Evolutionary conservation across 768 basidiomycete species (phyloP).

Genomic region (Coprinopsis sp.): DNA sequence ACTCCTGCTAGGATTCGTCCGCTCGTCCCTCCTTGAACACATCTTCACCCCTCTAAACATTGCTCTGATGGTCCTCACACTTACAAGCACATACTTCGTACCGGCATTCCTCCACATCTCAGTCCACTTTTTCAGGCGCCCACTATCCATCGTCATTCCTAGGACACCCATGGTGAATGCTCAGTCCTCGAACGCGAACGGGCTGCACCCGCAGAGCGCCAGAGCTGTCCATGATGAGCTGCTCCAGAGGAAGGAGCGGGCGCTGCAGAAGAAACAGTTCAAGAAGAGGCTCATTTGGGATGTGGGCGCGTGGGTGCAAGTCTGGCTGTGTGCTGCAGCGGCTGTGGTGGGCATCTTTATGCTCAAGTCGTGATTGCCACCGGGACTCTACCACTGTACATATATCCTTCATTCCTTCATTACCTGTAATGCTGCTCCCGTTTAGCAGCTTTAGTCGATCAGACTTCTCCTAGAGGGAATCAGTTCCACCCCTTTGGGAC

Average conservation of each 20-base stretch:
- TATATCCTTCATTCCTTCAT: too few species aligned
- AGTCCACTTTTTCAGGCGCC: slow-evolving; percentile 80
- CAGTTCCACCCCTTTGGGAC: too few species aligned
- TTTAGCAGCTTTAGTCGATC: too few species aligned
- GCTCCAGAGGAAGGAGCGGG: slow-evolving; percentile 80
- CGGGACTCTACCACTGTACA: too few species aligned
- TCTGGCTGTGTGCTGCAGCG: slow-evolving; percentile 1
- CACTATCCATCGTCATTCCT: slow-evolving; percentile 78
- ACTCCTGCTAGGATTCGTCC: slow-evolving; percentile 33
- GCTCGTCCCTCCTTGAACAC: slow-evolving; percentile 14
- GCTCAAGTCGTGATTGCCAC: slow-evolving; percentile 2
- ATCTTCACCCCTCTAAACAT: slow-evolving; percentile 36
- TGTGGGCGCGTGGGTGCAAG: slow-evolving; percentile 58
- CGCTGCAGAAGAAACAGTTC: slow-evolving; percentile 70
- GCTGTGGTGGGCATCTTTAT: neutral
- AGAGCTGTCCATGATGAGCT: slow-evolving; percentile 55
- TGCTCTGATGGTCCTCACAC: slow-evolving; percentile 43
- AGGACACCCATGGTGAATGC: slow-evolving; percentile 26
- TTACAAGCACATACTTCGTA: slow-evolving; percentile 56
- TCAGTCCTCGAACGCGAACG: slow-evolving; percentile 10
- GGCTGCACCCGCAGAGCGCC: slow-evolving; percentile 20
- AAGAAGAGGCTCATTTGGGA: slow-evolving; percentile 79
- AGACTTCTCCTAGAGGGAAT: too few species aligned
- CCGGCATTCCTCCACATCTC: slow-evolving; percentile 79
- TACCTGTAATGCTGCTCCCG: too few species aligned